These are phyloP conservation scores for Ziziphus jujuba DNA, from an alignment of 306 rosid species.

Conservation along the genomic window DNA sequence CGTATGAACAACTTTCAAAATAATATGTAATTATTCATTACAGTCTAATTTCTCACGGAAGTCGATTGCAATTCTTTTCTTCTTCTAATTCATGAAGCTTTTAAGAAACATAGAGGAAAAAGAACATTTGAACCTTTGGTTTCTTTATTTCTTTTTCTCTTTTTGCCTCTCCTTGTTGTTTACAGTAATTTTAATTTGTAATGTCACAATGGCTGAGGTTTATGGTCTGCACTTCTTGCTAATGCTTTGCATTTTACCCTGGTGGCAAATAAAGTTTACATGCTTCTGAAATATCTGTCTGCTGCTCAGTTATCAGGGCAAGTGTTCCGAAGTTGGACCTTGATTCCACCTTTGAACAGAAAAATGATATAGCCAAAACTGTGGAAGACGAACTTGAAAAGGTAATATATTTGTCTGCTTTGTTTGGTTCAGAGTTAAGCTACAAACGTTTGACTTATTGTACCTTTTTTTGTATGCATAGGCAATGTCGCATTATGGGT, in stretches of 20 bases:
- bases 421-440: not conserved
- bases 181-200: too few species aligned
- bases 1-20: not conserved
- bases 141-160: too few species aligned
- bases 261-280: not conserved
- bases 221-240: not conserved
- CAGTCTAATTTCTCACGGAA: not conserved
- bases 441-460: not conserved
- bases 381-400: slow-evolving; percentile 57
- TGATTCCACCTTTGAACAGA: slow-evolving; percentile 57
- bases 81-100: not conserved
- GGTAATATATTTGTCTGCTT: slow-evolving; percentile 18
- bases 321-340: slow-evolving; percentile 59
- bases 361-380: slow-evolving; percentile 55
- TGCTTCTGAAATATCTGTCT: not conserved
- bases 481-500: slow-evolving; percentile 62
- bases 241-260: not conserved
- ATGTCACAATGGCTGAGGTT: not conserved
- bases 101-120: too few species aligned
- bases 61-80: not conserved
- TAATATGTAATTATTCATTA: too few species aligned
- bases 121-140: too few species aligned
- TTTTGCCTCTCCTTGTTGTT: too few species aligned
- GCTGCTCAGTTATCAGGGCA: slow-evolving; percentile 48
- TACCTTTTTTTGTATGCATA: slow-evolving; percentile 19